Evolutionary conservation across 2,329 filamentous ascomycete genomes (phyloP).

Genomic region (Fusarium miscanthi): DNA sequence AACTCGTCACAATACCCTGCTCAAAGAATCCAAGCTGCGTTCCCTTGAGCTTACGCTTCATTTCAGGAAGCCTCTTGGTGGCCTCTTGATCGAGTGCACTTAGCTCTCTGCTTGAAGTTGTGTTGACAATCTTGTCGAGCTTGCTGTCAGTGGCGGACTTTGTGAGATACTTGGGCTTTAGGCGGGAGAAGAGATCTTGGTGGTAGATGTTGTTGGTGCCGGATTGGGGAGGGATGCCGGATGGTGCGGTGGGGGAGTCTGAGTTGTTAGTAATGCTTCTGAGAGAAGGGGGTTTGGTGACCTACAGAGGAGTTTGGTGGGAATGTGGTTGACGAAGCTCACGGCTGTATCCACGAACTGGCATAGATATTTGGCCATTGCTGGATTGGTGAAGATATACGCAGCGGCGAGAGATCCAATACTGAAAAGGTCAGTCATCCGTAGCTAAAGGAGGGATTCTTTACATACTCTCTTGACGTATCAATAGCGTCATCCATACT

Average conservation of each 20-base stretch:
- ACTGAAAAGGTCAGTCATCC: background rate
- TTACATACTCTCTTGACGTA: background rate
- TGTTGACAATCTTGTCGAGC: background rate
- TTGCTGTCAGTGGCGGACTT: background rate
- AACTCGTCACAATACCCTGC: conserved; percentile 31
- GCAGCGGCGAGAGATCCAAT: conserved; percentile 8
- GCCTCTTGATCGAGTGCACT: conserved; percentile 10
- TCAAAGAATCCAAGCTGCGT: conserved; percentile 27
- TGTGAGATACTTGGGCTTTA: conserved; percentile 23
- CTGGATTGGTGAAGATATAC: conserved; percentile 24
- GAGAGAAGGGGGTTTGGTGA: rapidly evolving
- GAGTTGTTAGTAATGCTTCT: rapidly evolving
- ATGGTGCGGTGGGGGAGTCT: conserved; percentile 21
- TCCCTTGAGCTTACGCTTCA: conserved; percentile 15
- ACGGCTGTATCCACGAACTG: conserved; percentile 22
- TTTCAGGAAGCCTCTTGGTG: conserved; percentile 3
- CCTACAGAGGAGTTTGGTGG: conserved; percentile 18
- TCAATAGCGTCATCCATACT: conserved; percentile 36
- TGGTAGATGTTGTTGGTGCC: background rate
- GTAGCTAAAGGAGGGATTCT: rapidly evolving
- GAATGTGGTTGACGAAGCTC: conserved; percentile 25
- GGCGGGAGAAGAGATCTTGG: conserved; percentile 7
- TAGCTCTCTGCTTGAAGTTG: background rate
- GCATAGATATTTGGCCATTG: conserved; percentile 25
- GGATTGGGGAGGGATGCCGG: background rate